Percentiles rank a stretch among this genome's conserved stretches.
These are phyloP conservation scores for Yarrowia porcina DNA, from an alignment of 805 yeast genomes.

Conservation along the genomic window DNA sequence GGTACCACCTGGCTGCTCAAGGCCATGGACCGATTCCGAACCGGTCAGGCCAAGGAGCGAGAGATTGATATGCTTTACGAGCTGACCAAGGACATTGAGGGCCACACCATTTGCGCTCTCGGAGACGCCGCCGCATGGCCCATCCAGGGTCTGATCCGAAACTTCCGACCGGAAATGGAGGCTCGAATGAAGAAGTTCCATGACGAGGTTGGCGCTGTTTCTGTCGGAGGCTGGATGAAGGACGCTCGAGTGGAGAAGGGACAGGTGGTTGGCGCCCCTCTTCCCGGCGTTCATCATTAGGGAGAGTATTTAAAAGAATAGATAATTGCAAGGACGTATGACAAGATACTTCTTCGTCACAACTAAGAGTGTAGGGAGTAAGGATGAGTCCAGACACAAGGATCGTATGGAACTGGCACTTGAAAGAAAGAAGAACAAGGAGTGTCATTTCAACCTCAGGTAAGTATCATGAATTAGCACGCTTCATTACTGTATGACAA, in stretches of 20 bases:
- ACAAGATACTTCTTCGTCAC: background rate
- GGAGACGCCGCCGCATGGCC: slow-evolving; percentile 97
- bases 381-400: no score
- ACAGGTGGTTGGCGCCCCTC: slow-evolving; percentile 49
- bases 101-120: slow-evolving; percentile 87
- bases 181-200: slow-evolving; percentile 68
- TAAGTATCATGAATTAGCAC: no score
- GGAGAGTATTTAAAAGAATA: slow-evolving; percentile 11
- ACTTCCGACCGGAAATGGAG: slow-evolving; percentile 78
- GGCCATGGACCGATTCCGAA: slow-evolving; percentile 77
- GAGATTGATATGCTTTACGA: slow-evolving; percentile 85
- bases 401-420: no score
- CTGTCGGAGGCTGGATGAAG: slow-evolving; percentile 77
- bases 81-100: slow-evolving; percentile 82
- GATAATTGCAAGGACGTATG: background rate
- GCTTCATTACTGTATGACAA: no score
- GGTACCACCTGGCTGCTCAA: slow-evolving; percentile 83
- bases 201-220: slow-evolving; percentile 47
- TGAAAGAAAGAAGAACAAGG: no score
- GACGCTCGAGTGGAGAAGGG: slow-evolving; percentile 61
- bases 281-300: slow-evolving; percentile 32
- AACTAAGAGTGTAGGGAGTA: no score
- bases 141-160: slow-evolving; percentile 79
- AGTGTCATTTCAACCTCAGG: no score
- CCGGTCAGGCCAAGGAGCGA: slow-evolving; percentile 74